phyloP scores from a whole-genome alignment of 805 yeast species.

The Yamadazyma sp. region DNA sequence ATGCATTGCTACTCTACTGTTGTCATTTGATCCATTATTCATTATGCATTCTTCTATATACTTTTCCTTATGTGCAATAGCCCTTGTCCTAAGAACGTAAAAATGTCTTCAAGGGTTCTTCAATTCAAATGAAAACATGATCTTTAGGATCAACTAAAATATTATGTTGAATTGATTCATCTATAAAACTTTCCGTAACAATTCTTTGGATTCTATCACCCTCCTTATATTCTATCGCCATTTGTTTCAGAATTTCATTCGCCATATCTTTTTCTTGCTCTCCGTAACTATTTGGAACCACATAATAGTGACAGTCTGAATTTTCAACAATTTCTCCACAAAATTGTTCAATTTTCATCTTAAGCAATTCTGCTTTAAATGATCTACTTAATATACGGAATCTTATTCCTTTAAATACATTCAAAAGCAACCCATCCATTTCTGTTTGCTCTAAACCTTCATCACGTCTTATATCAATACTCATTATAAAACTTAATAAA shows the following conservation, averaged over 20 bases:
- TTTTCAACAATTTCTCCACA: neutral
- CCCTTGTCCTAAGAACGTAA: too few species aligned
- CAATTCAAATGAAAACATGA: constrained; percentile 15
- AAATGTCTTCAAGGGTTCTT: too few species aligned
- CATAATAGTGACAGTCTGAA: constrained; percentile 1
- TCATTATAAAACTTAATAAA: too few species aligned
- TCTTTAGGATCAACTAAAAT: constrained; percentile 30
- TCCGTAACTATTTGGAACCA: neutral
- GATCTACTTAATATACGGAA: constrained; percentile 3
- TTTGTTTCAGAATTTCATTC: constrained; percentile 17
- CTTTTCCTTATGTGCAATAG: too few species aligned
- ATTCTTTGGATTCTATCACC: constrained; percentile 28
- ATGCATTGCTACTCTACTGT: too few species aligned
- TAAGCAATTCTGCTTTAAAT: neutral
- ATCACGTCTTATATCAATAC: too few species aligned
- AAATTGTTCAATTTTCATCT: constrained; percentile 4
- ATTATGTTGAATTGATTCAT: constrained; percentile 22
- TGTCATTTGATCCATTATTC: too few species aligned
- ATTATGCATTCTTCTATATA: too few species aligned
- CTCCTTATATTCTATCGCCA: constrained; percentile 9
- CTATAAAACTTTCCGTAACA: constrained; percentile 31
- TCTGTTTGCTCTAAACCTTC: too few species aligned
- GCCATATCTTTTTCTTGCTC: constrained; percentile 9
- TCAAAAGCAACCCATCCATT: neutral
- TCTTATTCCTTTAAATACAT: constrained; percentile 3